Evolutionary conservation across 805 yeast species (phyloP), one percentile per base, ranked within the genome.

Genomic region (Candida parachauliodes): DNA sequence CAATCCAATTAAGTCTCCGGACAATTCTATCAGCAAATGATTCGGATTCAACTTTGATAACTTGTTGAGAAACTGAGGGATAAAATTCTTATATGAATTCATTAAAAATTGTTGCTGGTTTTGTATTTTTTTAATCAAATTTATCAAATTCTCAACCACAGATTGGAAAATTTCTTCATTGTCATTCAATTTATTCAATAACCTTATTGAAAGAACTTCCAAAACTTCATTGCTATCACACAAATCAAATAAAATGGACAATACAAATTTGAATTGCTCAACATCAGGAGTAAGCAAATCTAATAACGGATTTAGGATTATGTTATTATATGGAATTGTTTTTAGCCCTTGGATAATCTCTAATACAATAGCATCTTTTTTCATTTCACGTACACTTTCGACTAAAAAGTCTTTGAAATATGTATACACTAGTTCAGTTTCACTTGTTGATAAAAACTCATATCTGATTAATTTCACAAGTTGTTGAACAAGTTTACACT

Each of bases 401-500:
- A 46, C 34, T 6, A 85, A 63, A 10, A 79, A 72, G 28, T 81
- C 88, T 3, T 77, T 77, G 25, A 87, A 62, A 48, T 81, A 77
- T 46, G 77, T 85, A 23, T 82, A 75, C 5, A 85, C 64, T 36
- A 85, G 59, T 20, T 77, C 73, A 19, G 76, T 55, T 47, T 88
- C 95, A 36, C 75, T 74, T 3, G 49, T 45, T 11, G 58, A 57
- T 33, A 88, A 59, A 45, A 76, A 80, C 1, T 60, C 62, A 46
- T 84, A 60, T 21, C 67, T 60, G 7, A 80, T 63, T 29, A 87
- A 51, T 35, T 77, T 76, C 0, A 79, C 69, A 35, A 88, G 68
- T 31, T 83, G 85, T 37, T 76, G 76, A 20, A 84, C 64, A 1
- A 93, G 76, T 28, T 82, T 62, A 19, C 83, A 70, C 49, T 88